Percentiles rank a stretch among this genome's conserved stretches.
phyloP scores from a whole-genome alignment of 23 red algal genomes.

The Gracilaria domingensis region DNA sequence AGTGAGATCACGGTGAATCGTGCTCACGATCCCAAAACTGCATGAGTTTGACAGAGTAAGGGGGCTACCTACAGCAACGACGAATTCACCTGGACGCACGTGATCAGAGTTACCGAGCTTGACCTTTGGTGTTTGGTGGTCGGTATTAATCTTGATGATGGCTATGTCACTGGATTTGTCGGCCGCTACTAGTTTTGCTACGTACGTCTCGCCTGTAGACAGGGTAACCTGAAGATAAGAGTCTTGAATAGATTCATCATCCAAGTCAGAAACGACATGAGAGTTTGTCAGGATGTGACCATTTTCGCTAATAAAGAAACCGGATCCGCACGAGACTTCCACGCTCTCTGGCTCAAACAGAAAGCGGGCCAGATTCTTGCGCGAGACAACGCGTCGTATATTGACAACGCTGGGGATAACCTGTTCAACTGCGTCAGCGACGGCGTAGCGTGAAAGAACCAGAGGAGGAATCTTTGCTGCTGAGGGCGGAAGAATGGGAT shows the following conservation, averaged over 20 bases:
- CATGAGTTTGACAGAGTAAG: constrained; percentile 88
- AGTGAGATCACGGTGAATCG: constrained; percentile 73
- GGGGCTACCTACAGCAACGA: constrained; percentile 89
- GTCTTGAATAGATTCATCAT: constrained; percentile 34
- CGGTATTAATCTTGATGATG: constrained; percentile 64
- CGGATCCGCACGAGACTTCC: constrained; percentile 82
- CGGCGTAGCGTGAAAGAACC: constrained; percentile 71
- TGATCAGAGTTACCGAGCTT: constrained; percentile 78
- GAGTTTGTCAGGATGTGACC: constrained; percentile 93
- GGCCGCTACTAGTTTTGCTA: constrained; percentile 46
- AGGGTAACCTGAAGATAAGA: constrained; percentile 53
- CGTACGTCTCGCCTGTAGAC: constrained; percentile 53
- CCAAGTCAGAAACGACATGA: constrained; percentile 63
- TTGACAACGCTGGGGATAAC: constrained; percentile 88
- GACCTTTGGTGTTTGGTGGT: constrained; percentile 62
- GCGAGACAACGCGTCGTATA: constrained; percentile 70
- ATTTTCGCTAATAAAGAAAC: constrained; percentile 84
- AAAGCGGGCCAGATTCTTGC: constrained; percentile 52
- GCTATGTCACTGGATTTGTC: constrained; percentile 65
- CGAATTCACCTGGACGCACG: constrained; percentile 88
- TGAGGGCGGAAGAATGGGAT: background rate
- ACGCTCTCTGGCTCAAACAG: constrained; percentile 36
- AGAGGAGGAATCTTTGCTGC: background rate
- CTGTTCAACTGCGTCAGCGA: constrained; percentile 88
- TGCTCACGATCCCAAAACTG: constrained; percentile 86